Base-by-base conservation (phyloP, 768 basidiomycete genomes). In the Hygrocybe coccinea region DNA sequence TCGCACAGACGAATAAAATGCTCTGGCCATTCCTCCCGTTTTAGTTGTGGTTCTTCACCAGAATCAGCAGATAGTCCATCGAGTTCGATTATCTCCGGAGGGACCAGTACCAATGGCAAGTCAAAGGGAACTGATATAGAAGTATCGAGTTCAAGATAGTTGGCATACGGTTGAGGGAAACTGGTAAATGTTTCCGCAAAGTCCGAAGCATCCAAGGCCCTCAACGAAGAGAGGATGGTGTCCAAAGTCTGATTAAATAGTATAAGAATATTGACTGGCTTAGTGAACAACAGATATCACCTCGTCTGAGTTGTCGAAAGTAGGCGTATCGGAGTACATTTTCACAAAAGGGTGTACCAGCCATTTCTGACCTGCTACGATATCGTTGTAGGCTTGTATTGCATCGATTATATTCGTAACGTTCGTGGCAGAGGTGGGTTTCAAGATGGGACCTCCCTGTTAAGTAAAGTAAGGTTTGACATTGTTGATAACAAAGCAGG, bases 71-170 rank as follows among this genome's bases (percentile, higher is more conserved):
- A 77, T 44, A 91, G 71, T 0, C 79, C 78, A 38, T 91, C 91
- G 8, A 90, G 76, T 60, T 93, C 91, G 25, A 91, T 87, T 21
- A 86, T 81, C 68, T 95, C 92, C 1, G 92, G 92, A 2, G 92
- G 91, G 0, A 95, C 90, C 15, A 95, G 76, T 38, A 94, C 83
- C 34, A 82, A 77, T 5, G 91, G 91, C 9, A 95, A 75, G 29
- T 82, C 78, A 60, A 88, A 91, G 1, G 82, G 79, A 7, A 74
- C 66, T 14, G 77, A 69, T 3, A 65, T 61, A 1, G 66, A 62
- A 8, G 66, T 60, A 38, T 78, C 77, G 19, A 77, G 70, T 22
- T 75, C 74, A 0, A 77, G 70, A 56, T 78, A 75, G 35, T 75
- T 71, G 10, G 74, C 64, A 62, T 89, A 90, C 2, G 89, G 88